Base-by-base conservation (phyloP, 2,329 filamentous ascomycete species). In the Ilyonectria destructans region DNA sequence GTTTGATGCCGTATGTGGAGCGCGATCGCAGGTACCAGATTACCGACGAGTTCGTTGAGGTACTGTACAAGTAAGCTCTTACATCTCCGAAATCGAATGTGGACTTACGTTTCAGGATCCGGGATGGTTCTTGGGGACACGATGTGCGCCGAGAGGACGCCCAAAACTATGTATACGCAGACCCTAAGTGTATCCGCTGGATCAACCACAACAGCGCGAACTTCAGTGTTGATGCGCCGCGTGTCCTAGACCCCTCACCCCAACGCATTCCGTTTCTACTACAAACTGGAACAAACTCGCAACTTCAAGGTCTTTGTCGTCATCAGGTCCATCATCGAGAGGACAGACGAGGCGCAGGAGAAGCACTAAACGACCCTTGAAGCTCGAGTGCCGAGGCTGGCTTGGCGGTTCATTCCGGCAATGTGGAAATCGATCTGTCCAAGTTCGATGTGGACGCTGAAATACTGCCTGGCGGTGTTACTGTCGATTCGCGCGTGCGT, bases 141-240 rank as follows among this genome's bases (percentile, higher is more conserved):
- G 40, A 43, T n/a, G 17, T 17, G 15, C 15, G 4, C 5, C 15
- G 5, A n/a, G 40, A 43, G n/a, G 40, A 43, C 17, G n/a, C 15
- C 7, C 6, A 19, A 43, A 19, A 19, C 2, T 17, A 43, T 2
- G n/a, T 19, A 17, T 19, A 43, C 40, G 40, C 40, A 43, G 40
- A 43, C 17, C 8, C n/a, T n/a, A n/a, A 43, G 15, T 6, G 7
- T 8, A 43, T 43, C 8, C 40, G 40, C 15, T 8, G 6, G 6
- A n/a, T 43, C 15, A 17, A 43, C 8, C 49, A 68, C 31, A 26
- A 58, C 6, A 57, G 66, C 10, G 58, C 65, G 15, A 65, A 65
- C n/a, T 68, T 65, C n/a, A 52, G 43, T 4, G 43, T 60, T 4
- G 57, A 43, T 3, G 62, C 57, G 4, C 66, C 66, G 31, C 66